phyloP scores from a whole-genome alignment of 148 eudicot genomes.

The Chenopodium album region DNA sequence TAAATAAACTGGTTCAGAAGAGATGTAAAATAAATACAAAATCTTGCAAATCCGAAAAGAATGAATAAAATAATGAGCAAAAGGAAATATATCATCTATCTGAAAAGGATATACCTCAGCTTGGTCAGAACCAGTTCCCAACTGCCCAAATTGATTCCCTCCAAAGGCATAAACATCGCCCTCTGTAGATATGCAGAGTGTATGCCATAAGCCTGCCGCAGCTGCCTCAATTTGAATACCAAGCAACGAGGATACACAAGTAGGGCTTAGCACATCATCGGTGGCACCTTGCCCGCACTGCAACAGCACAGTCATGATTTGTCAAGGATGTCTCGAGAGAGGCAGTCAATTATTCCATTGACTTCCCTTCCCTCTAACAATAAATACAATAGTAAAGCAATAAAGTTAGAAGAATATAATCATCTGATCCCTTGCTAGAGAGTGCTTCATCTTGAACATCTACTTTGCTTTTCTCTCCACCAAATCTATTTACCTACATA shows the following conservation, averaged over 20 bases:
- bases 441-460: conserved; percentile 49
- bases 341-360: conserved; percentile 2
- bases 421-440: conserved; percentile 40
- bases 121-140: conserved; percentile 93
- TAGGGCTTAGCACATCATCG: conserved; percentile 87
- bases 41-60: neutral
- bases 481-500: conserved; percentile 56
- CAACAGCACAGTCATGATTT: conserved; percentile 24
- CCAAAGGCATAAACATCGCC: conserved; percentile 90
- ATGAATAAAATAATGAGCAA: neutral
- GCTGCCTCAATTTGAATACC: conserved; percentile 69
- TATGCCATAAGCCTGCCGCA: conserved; percentile 97
- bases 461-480: conserved; percentile 44
- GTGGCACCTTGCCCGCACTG: conserved; percentile 99
- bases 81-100: neutral
- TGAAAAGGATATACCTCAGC: conserved; percentile 62
- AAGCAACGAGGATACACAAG: conserved; percentile 82
- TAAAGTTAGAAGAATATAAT: conserved; percentile 19
- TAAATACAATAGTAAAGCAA: neutral
- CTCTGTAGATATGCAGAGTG: conserved; percentile 79
- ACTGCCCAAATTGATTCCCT: conserved; percentile 97
- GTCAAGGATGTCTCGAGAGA: conserved; percentile 13
- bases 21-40: neutral
- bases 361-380: neutral
- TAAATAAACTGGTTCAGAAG: neutral